These are phyloP conservation scores for Amauroascus verrucosus DNA, from an alignment of 2,329 filamentous ascomycete genomes.

Conservation along the genomic window DNA sequence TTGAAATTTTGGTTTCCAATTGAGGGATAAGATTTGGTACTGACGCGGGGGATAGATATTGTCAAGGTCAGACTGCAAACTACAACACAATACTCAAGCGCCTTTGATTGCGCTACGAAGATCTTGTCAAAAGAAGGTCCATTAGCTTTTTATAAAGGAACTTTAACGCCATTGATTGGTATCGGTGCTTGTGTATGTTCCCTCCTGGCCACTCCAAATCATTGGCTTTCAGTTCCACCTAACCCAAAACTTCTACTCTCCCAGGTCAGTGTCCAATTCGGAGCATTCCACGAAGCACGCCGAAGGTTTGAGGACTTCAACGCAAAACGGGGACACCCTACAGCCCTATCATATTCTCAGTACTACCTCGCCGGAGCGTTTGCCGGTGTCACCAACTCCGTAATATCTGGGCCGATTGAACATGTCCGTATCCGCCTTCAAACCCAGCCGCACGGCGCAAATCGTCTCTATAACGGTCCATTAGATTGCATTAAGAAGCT, in stretches of 20 bases:
- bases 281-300: conserved; percentile 85
- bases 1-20: conserved; percentile 10
- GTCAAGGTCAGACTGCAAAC: conserved; percentile 97
- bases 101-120: conserved; percentile 65
- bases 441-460: conserved; percentile 82
- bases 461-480: conserved; percentile 69
- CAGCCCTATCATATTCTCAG: conserved; percentile 62
- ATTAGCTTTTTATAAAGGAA: conserved; percentile 95
- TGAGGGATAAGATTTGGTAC: neutral
- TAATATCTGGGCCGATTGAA: conserved; percentile 85
- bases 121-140: conserved; percentile 85
- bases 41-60: conserved; percentile 55
- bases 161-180: conserved; percentile 82
- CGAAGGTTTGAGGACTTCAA: conserved; percentile 75
- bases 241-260: conserved; percentile 3
- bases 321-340: conserved; percentile 33
- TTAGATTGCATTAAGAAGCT: conserved; percentile 86
- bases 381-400: conserved; percentile 80
- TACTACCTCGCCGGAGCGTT: conserved; percentile 89
- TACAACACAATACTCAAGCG: conserved; percentile 66
- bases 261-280: conserved; percentile 83
- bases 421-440: conserved; percentile 93
- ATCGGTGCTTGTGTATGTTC: conserved; percentile 78
- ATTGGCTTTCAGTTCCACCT: neutral
- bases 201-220: neutral